Base-by-base conservation (phyloP, 768 basidiomycete species). In the Calocybe gangraenosa region DNA sequence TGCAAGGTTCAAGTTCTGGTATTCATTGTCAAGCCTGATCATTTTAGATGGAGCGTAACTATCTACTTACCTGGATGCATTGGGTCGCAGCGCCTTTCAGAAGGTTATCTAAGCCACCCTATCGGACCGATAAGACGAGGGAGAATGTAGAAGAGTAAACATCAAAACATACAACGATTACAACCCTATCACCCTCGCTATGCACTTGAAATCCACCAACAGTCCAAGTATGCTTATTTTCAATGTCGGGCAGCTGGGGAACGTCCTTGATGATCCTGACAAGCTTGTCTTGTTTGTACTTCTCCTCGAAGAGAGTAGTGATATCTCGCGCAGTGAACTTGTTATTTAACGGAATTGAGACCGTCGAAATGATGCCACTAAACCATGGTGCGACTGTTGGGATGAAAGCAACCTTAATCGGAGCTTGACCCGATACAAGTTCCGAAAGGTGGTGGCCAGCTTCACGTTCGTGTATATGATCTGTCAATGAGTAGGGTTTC, bases 51-150 rank as follows among this genome's bases (percentile, higher is more conserved):
- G n/a, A n/a, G n/a, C n/a, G n/a, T n/a, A n/a, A n/a, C n/a, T n/a
- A 33, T 8, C 14, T 20, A 66, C 82, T 15, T 40, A 92, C 90
- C 76, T 95, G 93, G 50, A 99, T 61, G 64, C 95, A 97, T 65
- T 99, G 96, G n/a, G 95, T 98, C 14, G 96, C 96, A 40, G 96
- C 96, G 6, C 96, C 96, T 65, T 99, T 99, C 50, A 99, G 73
- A 46, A 99, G 68, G 68, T 99, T 99, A 61, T 99, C 96, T 57
- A 99, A 67, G 0, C 93, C 93, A 39, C 92, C 95, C 90, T 92
- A 50, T 23, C 3, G 33, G 43, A 32, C 15, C 14, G 13, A 13
- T 44, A 37, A 28, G 11, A 30, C 46, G 32, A 37, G 39, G 37
- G 0, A 41, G 34, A 33, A 33, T 21, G 31, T 19, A 34, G 39